phyloP scores from a whole-genome alignment of 176 grass and related monocot genomes.

The Oryza meridionalis region DNA sequence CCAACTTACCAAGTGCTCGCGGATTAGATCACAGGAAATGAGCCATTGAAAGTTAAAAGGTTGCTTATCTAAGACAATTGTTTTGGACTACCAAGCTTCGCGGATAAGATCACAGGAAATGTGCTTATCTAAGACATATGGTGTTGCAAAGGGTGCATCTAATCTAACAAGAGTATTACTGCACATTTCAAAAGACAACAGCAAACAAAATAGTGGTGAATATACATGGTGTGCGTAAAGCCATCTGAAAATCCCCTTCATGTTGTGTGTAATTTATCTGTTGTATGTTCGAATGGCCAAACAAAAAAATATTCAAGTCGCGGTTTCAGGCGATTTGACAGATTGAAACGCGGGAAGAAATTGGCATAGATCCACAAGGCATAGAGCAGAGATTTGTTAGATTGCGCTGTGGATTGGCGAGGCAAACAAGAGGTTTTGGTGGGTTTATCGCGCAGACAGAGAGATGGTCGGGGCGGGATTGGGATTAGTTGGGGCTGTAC shows the following conservation, averaged over 20 bases:
- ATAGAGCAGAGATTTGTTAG: neutral
- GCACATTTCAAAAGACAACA: neutral
- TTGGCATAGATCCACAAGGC: neutral
- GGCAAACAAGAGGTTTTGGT: neutral
- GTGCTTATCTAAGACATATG: neutral
- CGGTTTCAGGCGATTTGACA: neutral
- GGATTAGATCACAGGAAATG: neutral
- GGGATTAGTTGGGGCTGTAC: neutral
- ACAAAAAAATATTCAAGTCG: neutral
- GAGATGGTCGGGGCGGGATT: neutral
- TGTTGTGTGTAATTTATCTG: neutral
- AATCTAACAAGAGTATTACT: neutral
- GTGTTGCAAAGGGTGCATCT: neutral
- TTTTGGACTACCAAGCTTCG: neutral
- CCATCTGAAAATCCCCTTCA: neutral
- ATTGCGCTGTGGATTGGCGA: neutral
- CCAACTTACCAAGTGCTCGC: neutral
- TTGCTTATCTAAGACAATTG: neutral
- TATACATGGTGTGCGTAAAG: neutral
- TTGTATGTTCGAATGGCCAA: neutral
- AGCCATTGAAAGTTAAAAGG: neutral
- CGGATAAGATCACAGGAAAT: neutral
- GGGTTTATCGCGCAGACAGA: neutral
- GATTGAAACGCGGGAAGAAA: neutral
- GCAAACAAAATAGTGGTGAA: neutral